A percentile compares a stretch with the other conserved stretches of the same genome.
These are phyloP conservation scores for Coemansia reversa DNA, from an alignment of 192 early-diverging fungal genomes.

Conservation along the genomic window DNA sequence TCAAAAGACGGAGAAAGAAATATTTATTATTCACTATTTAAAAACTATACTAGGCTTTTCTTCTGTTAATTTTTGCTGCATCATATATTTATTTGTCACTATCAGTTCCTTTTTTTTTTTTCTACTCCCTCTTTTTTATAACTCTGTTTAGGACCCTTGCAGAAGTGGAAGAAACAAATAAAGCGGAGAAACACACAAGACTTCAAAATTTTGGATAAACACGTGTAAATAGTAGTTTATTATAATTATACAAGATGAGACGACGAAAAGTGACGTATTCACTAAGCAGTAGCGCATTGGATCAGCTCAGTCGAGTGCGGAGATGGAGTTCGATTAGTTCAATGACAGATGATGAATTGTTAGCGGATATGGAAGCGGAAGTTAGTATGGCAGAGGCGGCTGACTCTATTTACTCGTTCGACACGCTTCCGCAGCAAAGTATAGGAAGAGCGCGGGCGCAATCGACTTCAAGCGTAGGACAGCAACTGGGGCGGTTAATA, in stretches of 20 bases:
- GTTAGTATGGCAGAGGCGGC: conserved; percentile 13
- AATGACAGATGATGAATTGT: background rate
- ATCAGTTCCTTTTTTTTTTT: background rate
- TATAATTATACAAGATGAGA: conserved; percentile 2
- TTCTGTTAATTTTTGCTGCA: too few relatives aligned
- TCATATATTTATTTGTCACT: too few relatives aligned
- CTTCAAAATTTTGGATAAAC: too few relatives aligned
- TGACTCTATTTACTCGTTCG: conserved; percentile 45
- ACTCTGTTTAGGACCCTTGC: background rate
- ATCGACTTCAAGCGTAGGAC: conserved; percentile 1
- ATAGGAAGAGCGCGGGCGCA: conserved; percentile 15
- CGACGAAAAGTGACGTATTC: conserved; percentile 19
- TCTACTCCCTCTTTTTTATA: background rate
- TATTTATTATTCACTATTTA: too few relatives aligned
- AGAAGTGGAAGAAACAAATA: too few relatives aligned
- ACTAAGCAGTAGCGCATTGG: conserved; percentile 33
- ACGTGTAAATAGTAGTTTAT: background rate
- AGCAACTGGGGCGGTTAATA: conserved; percentile 6
- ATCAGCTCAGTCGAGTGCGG: conserved; percentile 14
- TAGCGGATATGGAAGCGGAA: conserved; percentile 1
- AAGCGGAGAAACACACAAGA: too few relatives aligned
- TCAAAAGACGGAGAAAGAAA: too few relatives aligned
- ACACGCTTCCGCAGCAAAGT: conserved; percentile 31
- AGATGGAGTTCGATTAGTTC: background rate
- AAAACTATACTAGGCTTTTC: too few relatives aligned